Evolutionary conservation across 805 yeast genomes (phyloP).

Genomic region (Starmerella scarabaei): DNA sequence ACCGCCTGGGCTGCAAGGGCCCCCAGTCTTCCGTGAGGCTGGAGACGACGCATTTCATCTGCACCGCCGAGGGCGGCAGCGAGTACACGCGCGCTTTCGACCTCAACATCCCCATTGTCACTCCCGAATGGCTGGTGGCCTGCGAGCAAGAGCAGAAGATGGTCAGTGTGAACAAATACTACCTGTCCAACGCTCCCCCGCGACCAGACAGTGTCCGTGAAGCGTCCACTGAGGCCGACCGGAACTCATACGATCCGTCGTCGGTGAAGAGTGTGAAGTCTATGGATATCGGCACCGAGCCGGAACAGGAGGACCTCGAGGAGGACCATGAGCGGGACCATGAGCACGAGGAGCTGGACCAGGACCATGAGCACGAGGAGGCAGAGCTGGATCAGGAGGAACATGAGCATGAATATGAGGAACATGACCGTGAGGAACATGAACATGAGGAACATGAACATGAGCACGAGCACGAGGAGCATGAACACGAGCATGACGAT

Average conservation of each 20-base stretch:
- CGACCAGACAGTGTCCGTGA: not conserved
- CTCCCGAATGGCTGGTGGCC: slow-evolving; percentile 95
- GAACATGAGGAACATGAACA: not conserved
- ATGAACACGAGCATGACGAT: not conserved
- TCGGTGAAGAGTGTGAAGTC: not conserved
- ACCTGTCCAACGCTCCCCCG: slow-evolving; percentile 29
- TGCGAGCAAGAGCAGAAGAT: slow-evolving; percentile 80
- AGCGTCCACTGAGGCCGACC: not conserved
- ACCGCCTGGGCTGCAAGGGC: slow-evolving; percentile 71
- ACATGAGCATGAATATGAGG: slow-evolving; percentile 16
- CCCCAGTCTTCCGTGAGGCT: slow-evolving; percentile 60
- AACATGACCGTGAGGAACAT: not conserved
- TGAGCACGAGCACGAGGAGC: not conserved
- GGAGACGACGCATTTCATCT: slow-evolving; percentile 90
- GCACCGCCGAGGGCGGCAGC: slow-evolving; percentile 55
- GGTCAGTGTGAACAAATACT: slow-evolving; percentile 77
- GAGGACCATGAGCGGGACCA: slow-evolving; percentile 1
- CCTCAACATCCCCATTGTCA: slow-evolving; percentile 78
- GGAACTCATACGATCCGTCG: not conserved
- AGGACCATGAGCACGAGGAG: slow-evolving; percentile 14
- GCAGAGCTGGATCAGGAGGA: slow-evolving; percentile 8
- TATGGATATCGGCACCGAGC: not conserved
- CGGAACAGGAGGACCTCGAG: not conserved
- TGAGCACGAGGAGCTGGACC: slow-evolving; percentile 9
- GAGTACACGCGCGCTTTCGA: slow-evolving; percentile 71